These are phyloP conservation scores for Pyrenula aspistea DNA, from an alignment of 495 filamentous ascomycete genomes.

Conservation along the genomic window DNA sequence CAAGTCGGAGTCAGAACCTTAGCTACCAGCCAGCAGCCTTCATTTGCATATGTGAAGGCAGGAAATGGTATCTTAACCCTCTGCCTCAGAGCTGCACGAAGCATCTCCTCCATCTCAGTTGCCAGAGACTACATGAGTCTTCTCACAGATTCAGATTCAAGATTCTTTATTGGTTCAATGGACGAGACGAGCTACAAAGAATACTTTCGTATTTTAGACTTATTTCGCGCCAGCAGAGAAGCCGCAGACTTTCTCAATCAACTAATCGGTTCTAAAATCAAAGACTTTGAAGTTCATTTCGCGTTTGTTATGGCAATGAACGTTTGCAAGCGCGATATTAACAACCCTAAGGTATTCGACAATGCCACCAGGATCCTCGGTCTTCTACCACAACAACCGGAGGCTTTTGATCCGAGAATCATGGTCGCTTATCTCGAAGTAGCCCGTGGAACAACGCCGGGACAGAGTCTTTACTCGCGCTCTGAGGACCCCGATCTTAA, in stretches of 20 bases:
- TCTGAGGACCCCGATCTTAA: too few species aligned
- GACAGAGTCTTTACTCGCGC: neutral
- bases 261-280: constrained; percentile 20
- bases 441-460: constrained; percentile 6
- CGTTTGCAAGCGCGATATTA: constrained; percentile 55
- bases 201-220: constrained; percentile 56
- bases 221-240: constrained; percentile 43
- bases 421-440: constrained; percentile 24
- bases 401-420: constrained; percentile 19
- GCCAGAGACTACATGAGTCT: constrained; percentile 62
- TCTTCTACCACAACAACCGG: constrained; percentile 35
- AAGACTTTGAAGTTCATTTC: neutral
- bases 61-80: constrained; percentile 60
- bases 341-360: constrained; percentile 48
- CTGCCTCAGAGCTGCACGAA: constrained; percentile 47
- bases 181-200: constrained; percentile 55
- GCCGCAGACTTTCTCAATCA: constrained; percentile 40
- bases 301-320: constrained; percentile 58
- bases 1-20: neutral
- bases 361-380: constrained; percentile 45
- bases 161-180: constrained; percentile 27
- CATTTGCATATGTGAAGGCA: constrained; percentile 10
- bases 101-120: constrained; percentile 31
- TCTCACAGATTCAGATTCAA: constrained; percentile 35
- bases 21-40: neutral